Evolutionary conservation across 106 monocot genomes (phyloP).

Genomic region (Gastrodia elata): DNA sequence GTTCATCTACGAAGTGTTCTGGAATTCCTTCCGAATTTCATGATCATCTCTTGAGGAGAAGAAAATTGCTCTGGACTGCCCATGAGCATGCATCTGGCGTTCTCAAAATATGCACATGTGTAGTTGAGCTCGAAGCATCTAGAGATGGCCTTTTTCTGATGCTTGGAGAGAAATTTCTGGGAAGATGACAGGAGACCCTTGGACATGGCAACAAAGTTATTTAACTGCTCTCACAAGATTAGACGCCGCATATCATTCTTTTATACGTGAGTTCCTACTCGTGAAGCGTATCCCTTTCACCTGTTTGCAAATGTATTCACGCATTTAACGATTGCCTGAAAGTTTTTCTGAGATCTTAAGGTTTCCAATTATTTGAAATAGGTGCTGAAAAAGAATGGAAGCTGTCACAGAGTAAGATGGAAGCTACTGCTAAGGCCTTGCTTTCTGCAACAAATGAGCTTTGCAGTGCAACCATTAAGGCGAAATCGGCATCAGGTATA

Average conservation of each 20-base stretch:
- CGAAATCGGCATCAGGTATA: slow-evolving; percentile 77
- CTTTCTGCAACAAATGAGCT: slow-evolving; percentile 69
- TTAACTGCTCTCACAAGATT: slow-evolving; percentile 52
- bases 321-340: not conserved
- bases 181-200: slow-evolving; percentile 29
- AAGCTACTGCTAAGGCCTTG: slow-evolving; percentile 52
- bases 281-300: not conserved
- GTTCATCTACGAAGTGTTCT: slow-evolving; percentile 34
- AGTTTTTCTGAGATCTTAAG: not conserved
- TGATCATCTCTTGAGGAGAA: slow-evolving; percentile 67
- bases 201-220: slow-evolving; percentile 69
- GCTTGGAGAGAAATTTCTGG: slow-evolving; percentile 36
- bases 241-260: slow-evolving; percentile 69
- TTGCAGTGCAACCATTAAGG: slow-evolving; percentile 40
- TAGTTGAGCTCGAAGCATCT: slow-evolving; percentile 94
- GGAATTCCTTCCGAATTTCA: slow-evolving; percentile 84
- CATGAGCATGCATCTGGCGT: slow-evolving; percentile 57
- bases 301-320: not conserved
- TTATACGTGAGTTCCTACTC: slow-evolving; percentile 43
- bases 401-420: slow-evolving; percentile 56
- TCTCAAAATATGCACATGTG: slow-evolving; percentile 57
- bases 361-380: slow-evolving; percentile 19
- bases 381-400: slow-evolving; percentile 89
- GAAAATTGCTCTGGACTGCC: slow-evolving; percentile 38
- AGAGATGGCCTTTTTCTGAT: slow-evolving; percentile 67